Evolutionary conservation across 2,329 filamentous ascomycete species (phyloP).

Genomic region (Thermothelomyces thermophilus): DNA sequence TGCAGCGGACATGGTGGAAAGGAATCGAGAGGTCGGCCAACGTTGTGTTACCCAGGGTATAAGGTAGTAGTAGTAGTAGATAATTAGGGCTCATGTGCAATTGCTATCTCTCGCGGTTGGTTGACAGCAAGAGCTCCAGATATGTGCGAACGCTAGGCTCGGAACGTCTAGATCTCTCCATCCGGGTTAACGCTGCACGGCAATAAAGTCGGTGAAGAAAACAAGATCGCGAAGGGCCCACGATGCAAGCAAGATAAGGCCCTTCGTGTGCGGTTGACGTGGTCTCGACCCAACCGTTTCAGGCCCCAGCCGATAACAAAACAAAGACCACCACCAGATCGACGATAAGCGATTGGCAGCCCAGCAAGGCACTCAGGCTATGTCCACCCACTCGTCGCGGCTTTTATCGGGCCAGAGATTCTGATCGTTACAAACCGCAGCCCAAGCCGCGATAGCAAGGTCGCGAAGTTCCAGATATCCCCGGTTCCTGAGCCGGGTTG

Average conservation of each 20-base stretch:
- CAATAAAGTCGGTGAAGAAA: too few relatives aligned
- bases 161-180: too few relatives aligned
- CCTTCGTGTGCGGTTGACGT: too few relatives aligned
- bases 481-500: neutral
- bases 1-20: constrained; percentile 41
- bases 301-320: constrained; percentile 20
- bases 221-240: too few relatives aligned
- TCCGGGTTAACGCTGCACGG: too few relatives aligned
- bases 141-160: too few relatives aligned
- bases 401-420: neutral
- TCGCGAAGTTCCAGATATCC: neutral
- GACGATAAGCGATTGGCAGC: constrained; percentile 11
- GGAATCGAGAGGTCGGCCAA: neutral
- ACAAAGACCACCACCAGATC: constrained; percentile 13
- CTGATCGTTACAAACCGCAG: neutral
- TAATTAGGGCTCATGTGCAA: neutral
- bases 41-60: too few relatives aligned
- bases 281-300: constrained; percentile 5
- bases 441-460: constrained; percentile 11
- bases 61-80: too few relatives aligned
- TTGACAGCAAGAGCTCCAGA: neutral
- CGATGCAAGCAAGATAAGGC: too few relatives aligned
- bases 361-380: constrained; percentile 14
- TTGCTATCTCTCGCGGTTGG: constrained; percentile 1
- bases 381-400: constrained; percentile 7